These are phyloP conservation scores for Ilex paraguariensis DNA, from an alignment of 305 asterid genomes.

Conservation along the genomic window DNA sequence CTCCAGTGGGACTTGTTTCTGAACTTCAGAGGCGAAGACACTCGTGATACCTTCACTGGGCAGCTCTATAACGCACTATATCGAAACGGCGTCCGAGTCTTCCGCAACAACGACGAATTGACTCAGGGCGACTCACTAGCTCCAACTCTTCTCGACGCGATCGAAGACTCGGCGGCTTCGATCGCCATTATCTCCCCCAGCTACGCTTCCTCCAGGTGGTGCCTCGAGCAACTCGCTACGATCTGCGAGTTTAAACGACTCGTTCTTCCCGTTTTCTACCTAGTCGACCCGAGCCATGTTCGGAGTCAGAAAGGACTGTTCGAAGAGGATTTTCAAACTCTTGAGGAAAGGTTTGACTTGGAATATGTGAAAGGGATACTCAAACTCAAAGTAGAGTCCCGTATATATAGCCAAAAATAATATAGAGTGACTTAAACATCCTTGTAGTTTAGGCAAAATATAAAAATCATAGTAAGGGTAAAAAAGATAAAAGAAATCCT, in stretches of 20 bases:
- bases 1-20: slow-evolving; percentile 22
- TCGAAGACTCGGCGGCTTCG: slow-evolving; percentile 30
- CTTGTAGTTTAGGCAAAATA: too few species aligned
- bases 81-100: slow-evolving; percentile 17
- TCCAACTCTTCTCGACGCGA: slow-evolving; percentile 14
- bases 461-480: too few species aligned
- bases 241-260: slow-evolving; percentile 16
- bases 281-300: slow-evolving; percentile 25
- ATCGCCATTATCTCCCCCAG: slow-evolving; percentile 21
- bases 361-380: too few species aligned
- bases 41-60: slow-evolving; percentile 13
- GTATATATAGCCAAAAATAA: too few species aligned
- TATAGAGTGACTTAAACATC: too few species aligned
- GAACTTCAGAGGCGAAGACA: slow-evolving; percentile 30
- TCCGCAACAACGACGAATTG: slow-evolving; percentile 17
- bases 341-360: slow-evolving; percentile 1
- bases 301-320: slow-evolving; percentile 22
- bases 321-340: slow-evolving; percentile 11
- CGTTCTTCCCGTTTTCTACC: slow-evolving; percentile 24
- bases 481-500: too few species aligned
- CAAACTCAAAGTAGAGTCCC: too few species aligned
- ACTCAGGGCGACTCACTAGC: slow-evolving; percentile 18
- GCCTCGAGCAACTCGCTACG: slow-evolving; percentile 23
- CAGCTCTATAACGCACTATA: slow-evolving; percentile 13
- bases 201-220: slow-evolving; percentile 28